A percentile compares a stretch with the other conserved stretches of the same genome.
Evolutionary conservation across 2,329 filamentous ascomycete genomes (phyloP).

Genomic region (Pseudogymnoascus sp.): DNA sequence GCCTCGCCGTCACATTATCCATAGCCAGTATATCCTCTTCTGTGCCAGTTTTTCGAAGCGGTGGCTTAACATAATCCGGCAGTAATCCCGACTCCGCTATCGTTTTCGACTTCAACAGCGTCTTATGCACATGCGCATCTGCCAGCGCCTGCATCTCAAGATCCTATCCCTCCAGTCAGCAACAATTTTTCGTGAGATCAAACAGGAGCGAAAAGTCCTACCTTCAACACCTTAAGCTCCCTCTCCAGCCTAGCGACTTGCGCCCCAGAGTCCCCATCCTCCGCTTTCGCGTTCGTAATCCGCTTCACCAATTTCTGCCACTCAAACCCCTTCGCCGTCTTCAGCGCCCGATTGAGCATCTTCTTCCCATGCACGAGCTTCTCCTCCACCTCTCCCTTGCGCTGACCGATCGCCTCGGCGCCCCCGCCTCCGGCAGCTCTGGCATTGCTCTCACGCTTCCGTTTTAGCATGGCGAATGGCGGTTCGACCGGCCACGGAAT

Average conservation of each 20-base stretch:
- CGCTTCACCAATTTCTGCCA: conserved; percentile 62
- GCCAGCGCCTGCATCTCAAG: conserved; percentile 39
- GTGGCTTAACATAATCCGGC: conserved; percentile 28
- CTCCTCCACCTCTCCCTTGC: conserved; percentile 31
- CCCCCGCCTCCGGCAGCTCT: conserved; percentile 12
- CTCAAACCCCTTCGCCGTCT: conserved; percentile 67
- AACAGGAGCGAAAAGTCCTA: conserved; percentile 14
- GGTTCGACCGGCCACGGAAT: neutral
- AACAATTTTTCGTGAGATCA: neutral
- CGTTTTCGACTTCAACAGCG: conserved; percentile 42
- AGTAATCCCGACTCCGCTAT: conserved; percentile 38
- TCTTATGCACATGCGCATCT: conserved; percentile 40
- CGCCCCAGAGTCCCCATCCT: conserved; percentile 34
- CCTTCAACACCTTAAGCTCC: conserved; percentile 46
- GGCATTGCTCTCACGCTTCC: conserved; percentile 41
- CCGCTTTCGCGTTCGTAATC: conserved; percentile 41
- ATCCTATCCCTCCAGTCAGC: conserved; percentile 21
- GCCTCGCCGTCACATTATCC: conserved; percentile 45
- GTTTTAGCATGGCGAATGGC: conserved; percentile 42
- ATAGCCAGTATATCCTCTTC: conserved; percentile 27
- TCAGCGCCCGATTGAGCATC: conserved; percentile 58
- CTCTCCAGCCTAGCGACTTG: conserved; percentile 49
- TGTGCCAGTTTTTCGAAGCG: conserved; percentile 24
- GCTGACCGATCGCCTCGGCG: conserved; percentile 29
- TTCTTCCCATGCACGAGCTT: conserved; percentile 48